Evolutionary conservation across 305 asterid species (phyloP).

Genomic region (Fraxinus ornus): DNA sequence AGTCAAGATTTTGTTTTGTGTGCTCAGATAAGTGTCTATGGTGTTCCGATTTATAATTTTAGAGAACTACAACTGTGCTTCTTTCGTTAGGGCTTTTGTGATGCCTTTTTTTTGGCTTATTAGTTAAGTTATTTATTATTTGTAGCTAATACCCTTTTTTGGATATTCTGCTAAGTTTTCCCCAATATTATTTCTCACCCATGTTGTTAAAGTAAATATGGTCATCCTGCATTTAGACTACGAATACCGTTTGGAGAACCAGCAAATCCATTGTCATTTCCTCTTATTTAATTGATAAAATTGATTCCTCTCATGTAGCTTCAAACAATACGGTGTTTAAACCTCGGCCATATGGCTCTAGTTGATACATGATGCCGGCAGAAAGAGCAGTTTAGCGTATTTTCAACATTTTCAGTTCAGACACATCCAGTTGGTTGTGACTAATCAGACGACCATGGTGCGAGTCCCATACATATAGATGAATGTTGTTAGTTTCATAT

Average conservation of each 20-base stretch:
- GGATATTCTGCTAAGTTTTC: background rate
- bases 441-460: background rate
- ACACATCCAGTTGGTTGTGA: background rate
- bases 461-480: background rate
- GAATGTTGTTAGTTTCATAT: background rate
- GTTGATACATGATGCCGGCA: background rate
- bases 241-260: background rate
- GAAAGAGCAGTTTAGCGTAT: background rate
- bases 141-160: background rate
- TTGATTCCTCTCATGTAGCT: background rate
- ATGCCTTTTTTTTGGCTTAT: background rate
- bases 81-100: background rate
- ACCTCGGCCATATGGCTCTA: background rate
- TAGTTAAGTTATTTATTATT: background rate
- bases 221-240: background rate
- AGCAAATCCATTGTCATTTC: background rate
- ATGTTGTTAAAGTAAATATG: background rate
- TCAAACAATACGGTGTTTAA: background rate
- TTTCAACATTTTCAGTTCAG: background rate
- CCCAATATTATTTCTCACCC: background rate
- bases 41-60: background rate
- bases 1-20: background rate
- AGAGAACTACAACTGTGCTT: background rate
- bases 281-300: background rate
- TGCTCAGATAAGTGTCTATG: background rate